Conservation (phyloP, 2,329 filamentous ascomycete genomes). For the Leptographium radiaticola region DNA sequence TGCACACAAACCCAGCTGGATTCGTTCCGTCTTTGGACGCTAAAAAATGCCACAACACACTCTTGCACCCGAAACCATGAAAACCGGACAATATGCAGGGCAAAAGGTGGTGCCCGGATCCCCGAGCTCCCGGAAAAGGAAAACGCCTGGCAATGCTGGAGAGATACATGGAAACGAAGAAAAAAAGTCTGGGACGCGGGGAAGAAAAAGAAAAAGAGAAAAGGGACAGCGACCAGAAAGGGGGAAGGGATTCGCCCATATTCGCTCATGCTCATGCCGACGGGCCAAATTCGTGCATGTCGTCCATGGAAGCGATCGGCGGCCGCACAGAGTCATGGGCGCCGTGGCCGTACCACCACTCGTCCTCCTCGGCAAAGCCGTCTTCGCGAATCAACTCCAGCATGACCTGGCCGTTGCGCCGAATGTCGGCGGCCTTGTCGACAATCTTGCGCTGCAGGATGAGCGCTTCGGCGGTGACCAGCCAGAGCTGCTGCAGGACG, state of each 20-base stretch:
- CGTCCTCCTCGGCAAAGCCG: constrained; percentile 43
- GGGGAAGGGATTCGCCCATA: no score
- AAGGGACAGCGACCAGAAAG: neutral
- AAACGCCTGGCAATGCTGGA: neutral
- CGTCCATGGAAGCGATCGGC: constrained; percentile 35
- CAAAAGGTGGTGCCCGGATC: neutral
- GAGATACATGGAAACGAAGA: neutral
- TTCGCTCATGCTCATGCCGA: neutral
- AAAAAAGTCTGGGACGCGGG: neutral
- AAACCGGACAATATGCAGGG: neutral
- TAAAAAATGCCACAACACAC: no score
- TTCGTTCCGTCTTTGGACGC: neutral
- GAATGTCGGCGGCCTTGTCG: constrained; percentile 44
- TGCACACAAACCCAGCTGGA: neutral
- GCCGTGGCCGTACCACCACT: constrained; percentile 46
- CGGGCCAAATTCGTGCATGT: constrained; percentile 22
- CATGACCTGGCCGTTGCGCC: constrained; percentile 48
- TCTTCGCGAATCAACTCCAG: constrained; percentile 52
- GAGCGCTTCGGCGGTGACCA: constrained; percentile 47
- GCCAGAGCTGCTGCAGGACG: constrained; percentile 46
- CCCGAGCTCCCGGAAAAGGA: neutral
- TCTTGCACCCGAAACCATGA: neutral
- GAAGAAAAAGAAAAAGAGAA: neutral
- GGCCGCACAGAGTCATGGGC: constrained; percentile 42
- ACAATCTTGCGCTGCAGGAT: constrained; percentile 49